These are phyloP conservation scores for Bothriochloa decipiens DNA, from an alignment of 176 grass and related monocot species.

Conservation along the genomic window DNA sequence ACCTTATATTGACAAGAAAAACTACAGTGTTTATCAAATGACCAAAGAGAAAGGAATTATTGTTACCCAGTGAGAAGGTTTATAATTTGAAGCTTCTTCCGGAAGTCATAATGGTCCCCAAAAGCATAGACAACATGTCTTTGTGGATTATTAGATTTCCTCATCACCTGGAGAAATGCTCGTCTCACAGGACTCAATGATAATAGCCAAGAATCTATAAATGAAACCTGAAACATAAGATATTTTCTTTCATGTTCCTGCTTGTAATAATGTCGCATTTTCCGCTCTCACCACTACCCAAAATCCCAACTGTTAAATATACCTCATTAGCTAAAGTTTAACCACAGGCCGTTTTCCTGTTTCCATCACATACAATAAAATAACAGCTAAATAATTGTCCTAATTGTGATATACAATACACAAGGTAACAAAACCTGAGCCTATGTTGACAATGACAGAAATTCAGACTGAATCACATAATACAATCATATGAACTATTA, in stretches of 20 bases:
- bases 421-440: not conserved
- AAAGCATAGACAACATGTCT: constrained; percentile 63
- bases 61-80: constrained; percentile 92
- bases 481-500: not conserved
- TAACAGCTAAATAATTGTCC: not conserved
- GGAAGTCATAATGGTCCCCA: constrained; percentile 75
- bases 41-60: constrained; percentile 14
- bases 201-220: constrained; percentile 87
- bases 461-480: constrained; percentile 1
- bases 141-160: constrained; percentile 64
- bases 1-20: constrained; percentile 11
- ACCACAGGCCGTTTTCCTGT: not conserved
- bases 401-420: not conserved
- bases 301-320: not conserved
- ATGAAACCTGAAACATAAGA: constrained; percentile 73
- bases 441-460: not conserved
- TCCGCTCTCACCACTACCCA: not conserved
- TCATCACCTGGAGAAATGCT: constrained; percentile 66
- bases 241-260: constrained; percentile 25
- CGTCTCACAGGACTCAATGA: constrained; percentile 56
- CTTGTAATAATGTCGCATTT: not conserved
- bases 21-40: not conserved
- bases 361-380: not conserved
- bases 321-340: not conserved
- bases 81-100: constrained; percentile 78